Evolutionary conservation across 2,329 filamentous ascomycete genomes (phyloP).

Genomic region (Xylariomycetidae sp.): DNA sequence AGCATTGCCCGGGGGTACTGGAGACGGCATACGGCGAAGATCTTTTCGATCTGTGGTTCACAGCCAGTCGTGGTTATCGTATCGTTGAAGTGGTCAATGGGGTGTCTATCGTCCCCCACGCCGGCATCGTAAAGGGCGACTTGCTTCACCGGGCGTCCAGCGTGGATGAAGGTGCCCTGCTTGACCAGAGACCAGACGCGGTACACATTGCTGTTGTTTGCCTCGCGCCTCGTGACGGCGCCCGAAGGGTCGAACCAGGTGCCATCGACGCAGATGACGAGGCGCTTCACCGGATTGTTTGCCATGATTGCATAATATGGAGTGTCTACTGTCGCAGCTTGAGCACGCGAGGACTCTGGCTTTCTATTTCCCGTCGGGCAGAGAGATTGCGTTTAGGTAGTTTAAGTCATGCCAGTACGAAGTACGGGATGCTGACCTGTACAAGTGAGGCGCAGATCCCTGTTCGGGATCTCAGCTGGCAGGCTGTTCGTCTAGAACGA

Average conservation of each 20-base stretch:
- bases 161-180: constrained; percentile 16
- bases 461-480: too few species aligned
- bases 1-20: background rate
- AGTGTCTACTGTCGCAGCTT: too few species aligned
- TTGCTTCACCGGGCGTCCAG: constrained; percentile 14
- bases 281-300: constrained; percentile 14
- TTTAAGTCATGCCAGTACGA: too few species aligned
- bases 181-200: constrained; percentile 14
- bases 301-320: too few species aligned
- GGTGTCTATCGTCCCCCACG: constrained; percentile 13
- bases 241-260: constrained; percentile 16
- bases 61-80: constrained; percentile 12
- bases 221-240: constrained; percentile 10
- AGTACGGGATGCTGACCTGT: too few species aligned
- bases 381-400: too few species aligned
- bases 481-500: too few species aligned
- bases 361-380: too few species aligned
- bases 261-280: constrained; percentile 16
- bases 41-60: constrained; percentile 14
- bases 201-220: constrained; percentile 18
- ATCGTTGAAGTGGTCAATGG: constrained; percentile 16
- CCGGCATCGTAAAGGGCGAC: constrained; percentile 15
- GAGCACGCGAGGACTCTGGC: too few species aligned
- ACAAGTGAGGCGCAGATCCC: too few species aligned
- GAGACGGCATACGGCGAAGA: constrained; percentile 15